Evolutionary conservation across 2,329 filamentous ascomycete species (phyloP).

Genomic region (Venturia oleaginea): DNA sequence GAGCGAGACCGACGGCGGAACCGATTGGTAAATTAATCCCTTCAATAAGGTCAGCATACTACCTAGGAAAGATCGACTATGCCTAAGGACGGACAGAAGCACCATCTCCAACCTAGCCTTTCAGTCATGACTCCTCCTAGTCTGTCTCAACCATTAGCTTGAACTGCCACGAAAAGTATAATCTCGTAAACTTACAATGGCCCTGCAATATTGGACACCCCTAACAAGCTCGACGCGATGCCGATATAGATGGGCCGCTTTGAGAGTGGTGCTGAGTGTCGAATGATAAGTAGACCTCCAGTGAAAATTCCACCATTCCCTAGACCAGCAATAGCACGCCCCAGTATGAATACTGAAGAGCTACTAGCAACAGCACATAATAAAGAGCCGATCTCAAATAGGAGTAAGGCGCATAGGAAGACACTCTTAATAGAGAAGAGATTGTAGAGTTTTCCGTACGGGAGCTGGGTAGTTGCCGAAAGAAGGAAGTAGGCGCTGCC

Average conservation of each 20-base stretch:
- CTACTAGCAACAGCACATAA: slow-evolving; percentile 15
- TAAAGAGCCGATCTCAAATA: slow-evolving; percentile 16
- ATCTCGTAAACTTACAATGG: no score
- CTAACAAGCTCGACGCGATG: slow-evolving; percentile 20
- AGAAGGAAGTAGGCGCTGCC: slow-evolving; percentile 8
- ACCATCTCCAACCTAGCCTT: slow-evolving; percentile 18
- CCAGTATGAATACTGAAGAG: slow-evolving; percentile 15
- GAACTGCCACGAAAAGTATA: no score
- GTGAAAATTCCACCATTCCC: slow-evolving; percentile 14
- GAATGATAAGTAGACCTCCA: slow-evolving; percentile 14
- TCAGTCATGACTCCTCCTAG: slow-evolving; percentile 26
- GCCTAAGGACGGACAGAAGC: no score
- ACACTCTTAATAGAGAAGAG: slow-evolving; percentile 1
- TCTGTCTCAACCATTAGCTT: no score
- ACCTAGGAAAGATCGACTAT: no score
- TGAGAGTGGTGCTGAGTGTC: no score
- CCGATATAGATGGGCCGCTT: no score
- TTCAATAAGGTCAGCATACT: slow-evolving; percentile 16
- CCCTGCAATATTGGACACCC: no score
- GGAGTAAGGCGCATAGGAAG: slow-evolving; percentile 8
- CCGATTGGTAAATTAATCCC: slow-evolving; percentile 24
- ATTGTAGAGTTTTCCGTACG: slow-evolving; percentile 13
- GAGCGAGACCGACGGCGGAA: slow-evolving; percentile 14
- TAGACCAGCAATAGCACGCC: slow-evolving; percentile 17
- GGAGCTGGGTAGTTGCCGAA: background rate